Evolutionary conservation across 202 grass and related monocot genomes (phyloP), one percentile per base, ranked within the genome.

Genomic region (Saccharum hybrid): DNA sequence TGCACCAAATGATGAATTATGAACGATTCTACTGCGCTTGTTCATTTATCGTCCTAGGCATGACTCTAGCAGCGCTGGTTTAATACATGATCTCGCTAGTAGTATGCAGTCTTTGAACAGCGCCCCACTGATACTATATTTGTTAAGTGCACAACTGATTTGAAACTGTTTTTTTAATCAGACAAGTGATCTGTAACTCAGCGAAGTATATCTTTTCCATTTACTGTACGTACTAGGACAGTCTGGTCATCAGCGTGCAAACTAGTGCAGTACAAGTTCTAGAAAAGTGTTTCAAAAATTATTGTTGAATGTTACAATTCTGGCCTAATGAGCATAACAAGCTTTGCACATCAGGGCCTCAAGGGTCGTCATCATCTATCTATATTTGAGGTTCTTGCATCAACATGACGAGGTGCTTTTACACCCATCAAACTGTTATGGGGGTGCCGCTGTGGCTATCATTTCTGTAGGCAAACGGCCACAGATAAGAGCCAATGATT

Each of bases 261-360:
- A 33, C 14, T 33, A 63, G 11, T 64, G 5, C 8, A 0, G 13
- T 30, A 15, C 49, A 54, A 11, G 68, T 54, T 64, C 54, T 81
- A 45, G 40, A 41, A 42, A 70, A 52, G 22, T 10, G 1, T 60
- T 5, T 5, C 23, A 0, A 51, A 69, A 66, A 11, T 69, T 9
- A 51, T 41, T 37, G 74, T 57, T 21, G 1, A 64, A 74, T 85
- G 65, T 18, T 72, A 66, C 9, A 49, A 16, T 63, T 37, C 41
- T 67, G 66, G 63, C 48, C 18, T 81, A 72, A 57, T 65, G 41
- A 67, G 77, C 76, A 81, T 56, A 75, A 64, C 42, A 49, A 54
- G 70, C 21, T 84, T 68, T 84, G 52, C 78, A 23, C 76, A 7
- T 68, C 64, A 81, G 62, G 62, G 69, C 81, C 54, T 45, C 51